These are phyloP conservation scores for Thermoascus crustaceus DNA, from an alignment of 2,329 filamentous ascomycete species.

Conservation along the genomic window DNA sequence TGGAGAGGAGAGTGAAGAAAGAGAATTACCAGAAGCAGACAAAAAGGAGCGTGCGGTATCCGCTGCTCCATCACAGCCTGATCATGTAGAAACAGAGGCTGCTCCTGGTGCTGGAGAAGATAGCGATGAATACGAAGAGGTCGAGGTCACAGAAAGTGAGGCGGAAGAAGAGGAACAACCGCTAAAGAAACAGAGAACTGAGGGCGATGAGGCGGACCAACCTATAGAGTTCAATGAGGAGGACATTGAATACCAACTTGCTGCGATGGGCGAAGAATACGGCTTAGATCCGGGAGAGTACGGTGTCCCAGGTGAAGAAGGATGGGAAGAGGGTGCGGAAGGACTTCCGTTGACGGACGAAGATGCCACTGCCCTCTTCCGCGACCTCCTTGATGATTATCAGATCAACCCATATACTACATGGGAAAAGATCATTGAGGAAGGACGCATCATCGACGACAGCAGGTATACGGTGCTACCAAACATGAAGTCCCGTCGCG, in stretches of 20 bases:
- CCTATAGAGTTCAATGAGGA: constrained; percentile 81
- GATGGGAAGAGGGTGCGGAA: constrained; percentile 63
- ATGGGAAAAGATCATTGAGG: constrained; percentile 84
- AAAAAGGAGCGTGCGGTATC: constrained; percentile 7
- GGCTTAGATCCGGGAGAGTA: constrained; percentile 70
- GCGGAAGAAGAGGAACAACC: constrained; percentile 43
- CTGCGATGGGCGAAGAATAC: constrained; percentile 81
- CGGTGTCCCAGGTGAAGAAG: constrained; percentile 50
- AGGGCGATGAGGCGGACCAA: constrained; percentile 42
- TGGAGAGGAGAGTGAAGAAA: constrained; percentile 18
- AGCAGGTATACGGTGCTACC: constrained; percentile 73
- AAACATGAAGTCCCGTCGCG: constrained; percentile 72
- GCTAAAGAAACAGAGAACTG: constrained; percentile 45
- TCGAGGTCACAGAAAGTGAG: constrained; percentile 62
- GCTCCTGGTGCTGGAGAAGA: constrained; percentile 38
- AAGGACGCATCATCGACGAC: constrained; percentile 74
- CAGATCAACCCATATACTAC: constrained; percentile 77
- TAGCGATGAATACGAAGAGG: constrained; percentile 68
- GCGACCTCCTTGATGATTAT: constrained; percentile 75
- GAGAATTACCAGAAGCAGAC: constrained; percentile 12
- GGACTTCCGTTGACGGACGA: constrained; percentile 63
- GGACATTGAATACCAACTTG: constrained; percentile 86
- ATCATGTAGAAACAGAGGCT: constrained; percentile 14
- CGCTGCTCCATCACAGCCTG: constrained; percentile 6
- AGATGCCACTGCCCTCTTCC: constrained; percentile 71